Conservation (phyloP, 805 yeast genomes). For the Candida stauntonica region DNA sequence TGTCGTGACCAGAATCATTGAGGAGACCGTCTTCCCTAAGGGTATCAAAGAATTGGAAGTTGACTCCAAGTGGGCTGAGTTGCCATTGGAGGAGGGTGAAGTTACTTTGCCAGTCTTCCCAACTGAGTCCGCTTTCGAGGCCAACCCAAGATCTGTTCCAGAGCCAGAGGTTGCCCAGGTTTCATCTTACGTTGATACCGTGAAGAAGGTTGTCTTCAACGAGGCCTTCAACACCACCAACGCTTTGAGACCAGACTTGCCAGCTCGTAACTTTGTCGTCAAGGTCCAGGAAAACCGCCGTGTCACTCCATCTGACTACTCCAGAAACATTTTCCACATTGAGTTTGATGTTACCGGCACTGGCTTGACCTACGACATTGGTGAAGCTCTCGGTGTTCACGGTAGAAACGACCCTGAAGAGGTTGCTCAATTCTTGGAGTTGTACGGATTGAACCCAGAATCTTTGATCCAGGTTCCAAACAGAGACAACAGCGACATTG, state of each 20-base stretch:
- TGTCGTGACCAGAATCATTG: conserved; percentile 61
- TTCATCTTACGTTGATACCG: conserved; percentile 43
- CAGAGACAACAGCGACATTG: conserved; percentile 50
- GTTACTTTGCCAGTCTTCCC: conserved; percentile 48
- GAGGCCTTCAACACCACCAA: conserved; percentile 66
- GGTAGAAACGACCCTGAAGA: conserved; percentile 70
- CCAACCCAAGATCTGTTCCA: conserved; percentile 49
- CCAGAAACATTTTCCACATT: conserved; percentile 93
- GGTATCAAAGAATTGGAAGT: conserved; percentile 36
- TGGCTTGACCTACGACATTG: conserved; percentile 86
- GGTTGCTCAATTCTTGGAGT: conserved; percentile 64
- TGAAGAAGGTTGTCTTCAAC: conserved; percentile 70
- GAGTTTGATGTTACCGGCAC: conserved; percentile 91
- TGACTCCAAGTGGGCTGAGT: conserved; percentile 25
- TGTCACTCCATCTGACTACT: conserved; percentile 84
- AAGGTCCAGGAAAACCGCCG: conserved; percentile 90
- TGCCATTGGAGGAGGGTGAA: conserved; percentile 32
- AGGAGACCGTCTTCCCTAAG: conserved; percentile 43
- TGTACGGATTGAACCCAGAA: conserved; percentile 69
- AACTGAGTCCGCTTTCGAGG: conserved; percentile 58
- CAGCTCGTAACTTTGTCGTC: conserved; percentile 78
- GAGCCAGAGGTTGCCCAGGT: conserved; percentile 41
- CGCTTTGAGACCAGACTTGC: conserved; percentile 82
- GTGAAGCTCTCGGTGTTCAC: conserved; percentile 95
- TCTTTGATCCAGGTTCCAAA: conserved; percentile 68